These are phyloP conservation scores for Penicillium coprophilum DNA, from an alignment of 495 filamentous ascomycete genomes.

Conservation along the genomic window DNA sequence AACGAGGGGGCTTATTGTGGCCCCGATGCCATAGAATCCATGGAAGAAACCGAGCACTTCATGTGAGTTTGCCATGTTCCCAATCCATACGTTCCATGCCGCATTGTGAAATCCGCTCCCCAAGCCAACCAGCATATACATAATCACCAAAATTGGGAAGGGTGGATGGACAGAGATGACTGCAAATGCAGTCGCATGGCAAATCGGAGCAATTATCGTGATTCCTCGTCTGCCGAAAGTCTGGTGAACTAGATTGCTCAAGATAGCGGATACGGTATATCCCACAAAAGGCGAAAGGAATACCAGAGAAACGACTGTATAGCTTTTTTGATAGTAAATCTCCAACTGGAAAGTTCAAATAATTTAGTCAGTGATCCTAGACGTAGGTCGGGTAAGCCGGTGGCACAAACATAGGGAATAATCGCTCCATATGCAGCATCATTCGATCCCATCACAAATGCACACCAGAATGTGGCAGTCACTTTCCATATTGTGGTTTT, in stretches of 20 bases:
- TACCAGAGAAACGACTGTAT: slow-evolving; percentile 55
- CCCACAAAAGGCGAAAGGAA: slow-evolving; percentile 60
- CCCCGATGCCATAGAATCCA: slow-evolving; percentile 58
- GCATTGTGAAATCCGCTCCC: slow-evolving; percentile 58
- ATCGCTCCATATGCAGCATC: slow-evolving; percentile 68
- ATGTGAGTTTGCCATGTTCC: slow-evolving; percentile 56
- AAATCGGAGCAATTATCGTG: slow-evolving; percentile 59
- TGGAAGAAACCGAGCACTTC: slow-evolving; percentile 58
- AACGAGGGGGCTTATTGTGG: slow-evolving; percentile 52
- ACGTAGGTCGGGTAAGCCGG: background rate
- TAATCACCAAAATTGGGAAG: slow-evolving; percentile 54
- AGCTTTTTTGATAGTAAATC: slow-evolving; percentile 53
- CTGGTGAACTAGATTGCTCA: slow-evolving; percentile 55
- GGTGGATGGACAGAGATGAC: slow-evolving; percentile 57
- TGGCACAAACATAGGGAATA: slow-evolving; percentile 45
- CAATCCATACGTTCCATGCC: slow-evolving; percentile 62
- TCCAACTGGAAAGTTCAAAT: slow-evolving; percentile 43
- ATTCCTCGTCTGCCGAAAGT: slow-evolving; percentile 69
- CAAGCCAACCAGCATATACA: slow-evolving; percentile 56
- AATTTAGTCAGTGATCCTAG: background rate
- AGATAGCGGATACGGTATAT: slow-evolving; percentile 51
- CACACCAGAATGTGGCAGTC: slow-evolving; percentile 22
- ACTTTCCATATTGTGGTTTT: slow-evolving; percentile 26
- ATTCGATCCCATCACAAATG: slow-evolving; percentile 68
- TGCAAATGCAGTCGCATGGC: slow-evolving; percentile 59